Evolutionary conservation across 129 eudicot genomes (phyloP), one percentile per base, ranked within the genome.

Genomic region (Flaveria ramosissima): DNA sequence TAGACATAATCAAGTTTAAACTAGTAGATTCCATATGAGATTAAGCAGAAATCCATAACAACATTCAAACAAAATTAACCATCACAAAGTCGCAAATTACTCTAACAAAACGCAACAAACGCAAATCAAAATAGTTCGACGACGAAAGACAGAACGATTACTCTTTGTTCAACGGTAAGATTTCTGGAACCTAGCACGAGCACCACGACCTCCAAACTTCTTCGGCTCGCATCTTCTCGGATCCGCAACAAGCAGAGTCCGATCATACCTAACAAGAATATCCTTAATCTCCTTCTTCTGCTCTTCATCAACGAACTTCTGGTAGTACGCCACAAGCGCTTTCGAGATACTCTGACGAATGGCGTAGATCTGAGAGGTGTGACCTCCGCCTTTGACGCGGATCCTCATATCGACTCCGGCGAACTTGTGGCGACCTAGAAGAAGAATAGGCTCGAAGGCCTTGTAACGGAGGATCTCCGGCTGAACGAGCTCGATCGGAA

Each of bases 231-330:
- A 76, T 30, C 85, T 45, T 72, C 85, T 82, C 13, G 81, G 82
- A 82, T 82, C 85, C 53, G 85, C 85, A 64, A 82, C 85, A 45
- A 76, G 82, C 10, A 82, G 46, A 63, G 82, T 92, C 80, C 97
- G 64, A 15, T 92, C 96, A 69, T 92, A 92, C 87, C 97, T 83
- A 12, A 89, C 88, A 14, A 92, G 84, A 19, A 92, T 80, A 45
- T 92, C 96, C 89, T 92, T 92, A 43, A 92, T 92, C 82, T 89
- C 93, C 85, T 89, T 92, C 88, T 92, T 92, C 43, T 77, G 65
- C 72, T 85, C 88, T 84, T 87, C 97, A 46, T 92, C 97, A 3
- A 89, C 96, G 55, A 57, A 92, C 83, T 92, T 92, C 89, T 81
- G 85, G 67, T 69, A 76, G 68, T 75, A 81, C 5, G 85, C 85